These are phyloP conservation scores for Mucor circinelloides DNA, from an alignment of 371 early-diverging fungal species.

Conservation along the genomic window DNA sequence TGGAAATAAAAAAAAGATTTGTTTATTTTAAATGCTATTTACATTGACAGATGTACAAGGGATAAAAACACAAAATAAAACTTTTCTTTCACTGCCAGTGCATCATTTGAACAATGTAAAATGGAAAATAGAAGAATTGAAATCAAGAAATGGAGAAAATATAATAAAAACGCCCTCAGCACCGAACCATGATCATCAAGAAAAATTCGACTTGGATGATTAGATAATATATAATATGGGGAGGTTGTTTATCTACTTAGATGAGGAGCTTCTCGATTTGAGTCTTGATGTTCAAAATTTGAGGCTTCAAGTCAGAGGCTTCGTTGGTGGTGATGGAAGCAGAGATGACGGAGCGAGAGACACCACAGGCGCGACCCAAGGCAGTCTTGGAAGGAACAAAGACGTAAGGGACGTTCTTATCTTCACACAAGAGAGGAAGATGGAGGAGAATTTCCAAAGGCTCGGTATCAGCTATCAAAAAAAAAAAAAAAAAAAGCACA, in stretches of 20 bases:
- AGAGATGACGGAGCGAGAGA: slow-evolving; percentile 94
- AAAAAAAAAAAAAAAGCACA: neutral
- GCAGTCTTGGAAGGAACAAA: slow-evolving; percentile 97
- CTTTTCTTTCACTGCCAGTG: slow-evolving; percentile 46
- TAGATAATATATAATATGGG: neutral
- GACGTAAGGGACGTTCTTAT: slow-evolving; percentile 99
- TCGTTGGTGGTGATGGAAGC: slow-evolving; percentile 96
- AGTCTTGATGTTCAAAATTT: slow-evolving; percentile 88
- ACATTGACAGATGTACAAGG: slow-evolving; percentile 18
- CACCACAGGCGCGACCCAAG: slow-evolving; percentile 98
- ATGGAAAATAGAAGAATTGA: neutral
- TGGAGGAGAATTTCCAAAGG: slow-evolving; percentile 98
- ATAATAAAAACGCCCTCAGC: slow-evolving; percentile 32
- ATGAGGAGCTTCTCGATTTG: slow-evolving; percentile 93
- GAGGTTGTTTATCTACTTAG: slow-evolving; percentile 44
- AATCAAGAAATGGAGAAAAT: neutral
- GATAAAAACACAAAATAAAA: slow-evolving; percentile 14
- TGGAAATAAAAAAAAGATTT: slow-evolving; percentile 7
- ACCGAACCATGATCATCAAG: slow-evolving; percentile 44
- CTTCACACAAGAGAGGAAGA: slow-evolving; percentile 98
- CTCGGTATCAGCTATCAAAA: slow-evolving; percentile 85
- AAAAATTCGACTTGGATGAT: slow-evolving; percentile 23
- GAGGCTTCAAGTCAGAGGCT: slow-evolving; percentile 91
- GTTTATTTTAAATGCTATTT: slow-evolving; percentile 22
- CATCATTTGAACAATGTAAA: slow-evolving; percentile 32